Conservation (phyloP, 2,329 filamentous ascomycete species). For the Claviceps digitariae region DNA sequence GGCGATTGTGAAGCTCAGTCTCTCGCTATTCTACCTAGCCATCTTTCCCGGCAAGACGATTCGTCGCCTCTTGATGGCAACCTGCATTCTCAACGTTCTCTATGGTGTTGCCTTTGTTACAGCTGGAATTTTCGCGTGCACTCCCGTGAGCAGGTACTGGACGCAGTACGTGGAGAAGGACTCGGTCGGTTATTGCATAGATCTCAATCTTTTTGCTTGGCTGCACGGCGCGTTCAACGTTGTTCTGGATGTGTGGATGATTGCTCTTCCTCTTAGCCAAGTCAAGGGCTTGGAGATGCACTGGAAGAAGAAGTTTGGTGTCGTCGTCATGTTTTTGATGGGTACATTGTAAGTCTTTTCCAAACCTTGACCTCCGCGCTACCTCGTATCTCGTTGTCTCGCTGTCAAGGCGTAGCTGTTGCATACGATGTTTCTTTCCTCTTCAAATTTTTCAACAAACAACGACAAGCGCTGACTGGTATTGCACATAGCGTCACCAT, state of each 20-base stretch:
- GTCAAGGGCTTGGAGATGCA: conserved; percentile 24
- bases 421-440: too few species aligned
- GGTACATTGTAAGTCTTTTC: conserved; percentile 22
- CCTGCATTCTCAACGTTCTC: conserved; percentile 17
- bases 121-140: conserved; percentile 23
- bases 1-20: conserved; percentile 25
- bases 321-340: conserved; percentile 31
- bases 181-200: neutral
- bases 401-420: too few species aligned
- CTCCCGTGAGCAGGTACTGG: conserved; percentile 27
- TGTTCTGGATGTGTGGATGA: conserved; percentile 32
- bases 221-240: conserved; percentile 34
- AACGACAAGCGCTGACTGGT: neutral
- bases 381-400: too few species aligned
- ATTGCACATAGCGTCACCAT: conserved; percentile 3
- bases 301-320: conserved; percentile 29
- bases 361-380: too few species aligned
- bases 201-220: conserved; percentile 6
- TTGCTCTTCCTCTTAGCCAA: conserved; percentile 31
- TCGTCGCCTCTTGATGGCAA: conserved; percentile 18
- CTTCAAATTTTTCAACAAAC: too few species aligned
- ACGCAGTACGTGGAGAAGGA: conserved; percentile 22
- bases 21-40: conserved; percentile 28
- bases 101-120: conserved; percentile 20
- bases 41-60: conserved; percentile 23